A percentile compares a stretch with the other conserved stretches of the same genome.
These are phyloP conservation scores for Fusarium tjaetaba DNA, from an alignment of 2,329 filamentous ascomycete species.

Conservation along the genomic window DNA sequence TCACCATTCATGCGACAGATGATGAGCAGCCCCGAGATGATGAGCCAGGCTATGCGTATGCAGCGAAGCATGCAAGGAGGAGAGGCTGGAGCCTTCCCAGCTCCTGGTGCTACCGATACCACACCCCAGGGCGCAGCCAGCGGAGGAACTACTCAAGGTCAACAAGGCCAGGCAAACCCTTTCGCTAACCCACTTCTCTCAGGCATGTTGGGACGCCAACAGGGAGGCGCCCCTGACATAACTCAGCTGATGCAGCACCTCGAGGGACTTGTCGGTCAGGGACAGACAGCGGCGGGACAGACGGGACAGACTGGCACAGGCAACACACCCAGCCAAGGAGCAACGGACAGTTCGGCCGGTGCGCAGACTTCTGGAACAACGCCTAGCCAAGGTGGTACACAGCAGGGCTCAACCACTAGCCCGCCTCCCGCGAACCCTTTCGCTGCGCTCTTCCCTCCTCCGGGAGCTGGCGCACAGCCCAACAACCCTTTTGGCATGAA, in stretches of 20 bases:
- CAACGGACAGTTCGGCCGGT: slow-evolving; percentile 40
- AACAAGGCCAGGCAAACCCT: slow-evolving; percentile 55
- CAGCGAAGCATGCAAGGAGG: slow-evolving; percentile 73
- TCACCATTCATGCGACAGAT: slow-evolving; percentile 90
- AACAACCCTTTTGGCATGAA: slow-evolving; percentile 59
- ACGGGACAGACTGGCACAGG: slow-evolving; percentile 39
- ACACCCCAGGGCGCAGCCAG: slow-evolving; percentile 67
- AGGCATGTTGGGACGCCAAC: slow-evolving; percentile 35
- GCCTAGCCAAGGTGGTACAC: slow-evolving; percentile 17
- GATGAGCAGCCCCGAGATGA: slow-evolving; percentile 89
- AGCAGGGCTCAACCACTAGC: slow-evolving; percentile 45
- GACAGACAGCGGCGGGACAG: slow-evolving; percentile 44
- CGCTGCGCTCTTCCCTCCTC: slow-evolving; percentile 66
- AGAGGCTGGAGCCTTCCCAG: slow-evolving; percentile 75
- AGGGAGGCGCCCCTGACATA: slow-evolving; percentile 19
- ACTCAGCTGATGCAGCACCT: slow-evolving; percentile 43
- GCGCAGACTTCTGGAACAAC: slow-evolving; percentile 36
- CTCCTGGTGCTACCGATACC: slow-evolving; percentile 90
- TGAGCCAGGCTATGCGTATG: slow-evolving; percentile 85
- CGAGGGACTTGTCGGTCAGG: slow-evolving; percentile 37
- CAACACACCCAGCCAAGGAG: slow-evolving; percentile 41
- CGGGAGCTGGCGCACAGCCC: slow-evolving; percentile 44
- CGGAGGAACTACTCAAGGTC: slow-evolving; percentile 45
- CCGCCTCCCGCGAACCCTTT: slow-evolving; percentile 71
- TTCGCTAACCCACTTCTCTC: slow-evolving; percentile 51